These are phyloP conservation scores for Cynanchum wilfordii DNA, from an alignment of 257 asterid species.

Conservation along the genomic window DNA sequence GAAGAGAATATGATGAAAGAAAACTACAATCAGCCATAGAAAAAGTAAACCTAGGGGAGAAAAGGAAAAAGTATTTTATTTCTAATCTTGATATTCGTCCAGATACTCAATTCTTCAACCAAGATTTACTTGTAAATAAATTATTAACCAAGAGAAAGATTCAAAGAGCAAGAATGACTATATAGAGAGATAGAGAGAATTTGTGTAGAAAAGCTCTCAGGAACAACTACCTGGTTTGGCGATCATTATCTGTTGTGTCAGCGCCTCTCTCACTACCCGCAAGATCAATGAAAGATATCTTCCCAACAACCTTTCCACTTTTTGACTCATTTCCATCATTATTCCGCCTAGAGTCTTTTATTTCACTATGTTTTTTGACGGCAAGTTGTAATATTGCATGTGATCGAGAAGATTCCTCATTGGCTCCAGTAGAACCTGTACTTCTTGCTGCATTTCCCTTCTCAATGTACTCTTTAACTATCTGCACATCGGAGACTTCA, in stretches of 20 bases:
- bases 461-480: slow-evolving; percentile 86
- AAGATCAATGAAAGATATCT: slow-evolving; percentile 95
- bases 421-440: slow-evolving; percentile 97
- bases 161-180: neutral
- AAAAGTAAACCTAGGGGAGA: neutral
- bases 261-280: slow-evolving; percentile 99
- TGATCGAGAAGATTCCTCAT: slow-evolving; percentile 98
- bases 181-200: neutral
- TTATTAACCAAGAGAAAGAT: neutral
- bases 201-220: neutral
- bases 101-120: neutral
- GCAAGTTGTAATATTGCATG: slow-evolving; percentile 93
- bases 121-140: neutral
- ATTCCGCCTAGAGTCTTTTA: slow-evolving; percentile 72
- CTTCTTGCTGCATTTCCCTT: slow-evolving; percentile 89
- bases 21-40: neutral
- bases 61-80: neutral
- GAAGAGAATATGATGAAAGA: too few relatives aligned
- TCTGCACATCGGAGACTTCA: slow-evolving; percentile 91
- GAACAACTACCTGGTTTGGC: slow-evolving; percentile 77
- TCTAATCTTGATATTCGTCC: neutral
- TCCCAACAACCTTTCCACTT: slow-evolving; percentile 82
- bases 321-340: slow-evolving; percentile 71
- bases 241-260: slow-evolving; percentile 95
- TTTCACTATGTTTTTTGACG: slow-evolving; percentile 82